Evolutionary conservation across 306 rosid genomes (phyloP), one percentile per base, ranked within the genome.

Genomic region (Rosa persica): DNA sequence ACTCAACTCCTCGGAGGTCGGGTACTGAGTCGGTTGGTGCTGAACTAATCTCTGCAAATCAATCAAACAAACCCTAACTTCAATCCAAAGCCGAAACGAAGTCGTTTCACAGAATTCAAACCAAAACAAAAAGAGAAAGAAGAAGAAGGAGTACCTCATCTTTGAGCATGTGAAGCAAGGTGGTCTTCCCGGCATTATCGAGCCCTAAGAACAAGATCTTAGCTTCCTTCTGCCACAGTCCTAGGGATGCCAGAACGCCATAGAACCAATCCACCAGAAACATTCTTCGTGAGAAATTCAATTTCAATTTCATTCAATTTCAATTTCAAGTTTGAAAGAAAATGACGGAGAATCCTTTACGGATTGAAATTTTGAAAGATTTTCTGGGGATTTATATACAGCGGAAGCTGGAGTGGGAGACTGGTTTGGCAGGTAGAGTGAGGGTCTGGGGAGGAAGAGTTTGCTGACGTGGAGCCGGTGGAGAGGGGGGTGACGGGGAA

Each of bases 111-210:
- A 40, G 19, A 57, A 73, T 43, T 17, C n/a, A 22, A 47, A 40
- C 68, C 7, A 65, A 43, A 22, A 34, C 15, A 71, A 57, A 54
- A 0, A 16, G 20, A 65, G 67, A 34, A 8, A 57, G 34, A 57
- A 17, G 22, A 43, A 54, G 62, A 84, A 12, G 13, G 10, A 70
- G 49, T 42, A 90, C 97, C 97, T 90, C 93, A 25, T 90, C 97
- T 77, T 90, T 92, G 43, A 92, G 91, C 97, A 92, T 92, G 84
- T 90, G 93, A 83, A 92, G 97, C 85, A 92, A 83, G 78, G 97
- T 90, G 72, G 97, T 92, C 84, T 92, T 92, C 23, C 97, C 97
- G 80, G 95, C 80, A 85, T 92, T 90, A 89, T 90, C 97, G n/a
- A 92, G 93, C 72, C 97, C 97, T 34, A 92, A 75, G 58, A 92